A percentile compares a stretch with the other conserved stretches of the same genome.
These are phyloP conservation scores for Bipolaris cookei DNA, from an alignment of 2,329 filamentous ascomycete species.

Conservation along the genomic window DNA sequence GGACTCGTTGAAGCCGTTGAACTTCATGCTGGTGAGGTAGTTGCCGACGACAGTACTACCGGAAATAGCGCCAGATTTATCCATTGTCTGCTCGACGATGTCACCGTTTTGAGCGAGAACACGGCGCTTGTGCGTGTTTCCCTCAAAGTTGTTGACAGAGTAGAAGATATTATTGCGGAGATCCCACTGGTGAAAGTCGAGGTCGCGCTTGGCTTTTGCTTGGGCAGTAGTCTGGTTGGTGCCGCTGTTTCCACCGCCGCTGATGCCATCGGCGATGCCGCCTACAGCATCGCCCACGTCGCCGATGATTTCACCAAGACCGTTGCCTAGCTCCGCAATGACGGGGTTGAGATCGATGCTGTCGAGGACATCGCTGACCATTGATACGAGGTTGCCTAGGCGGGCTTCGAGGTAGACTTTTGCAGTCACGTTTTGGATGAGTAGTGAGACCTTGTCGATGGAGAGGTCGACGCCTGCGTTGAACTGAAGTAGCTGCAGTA, in stretches of 20 bases:
- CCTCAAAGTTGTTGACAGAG: constrained; percentile 65
- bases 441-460: constrained; percentile 63
- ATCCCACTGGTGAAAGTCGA: constrained; percentile 53
- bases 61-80: constrained; percentile 60
- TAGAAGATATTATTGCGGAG: constrained; percentile 65
- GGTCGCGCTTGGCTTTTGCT: constrained; percentile 33
- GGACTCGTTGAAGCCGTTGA: constrained; percentile 58
- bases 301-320: constrained; percentile 58
- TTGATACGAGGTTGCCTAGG: constrained; percentile 64
- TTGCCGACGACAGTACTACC: constrained; percentile 55
- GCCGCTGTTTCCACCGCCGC: constrained; percentile 4
- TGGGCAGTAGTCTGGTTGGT: constrained; percentile 16
- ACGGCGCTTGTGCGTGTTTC: constrained; percentile 61
- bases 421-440: constrained; percentile 65
- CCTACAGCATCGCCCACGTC: constrained; percentile 36
- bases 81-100: constrained; percentile 61
- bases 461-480: constrained; percentile 66
- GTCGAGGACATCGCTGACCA: constrained; percentile 64
- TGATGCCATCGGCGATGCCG: constrained; percentile 30
- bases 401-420: constrained; percentile 66
- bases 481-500: constrained; percentile 64
- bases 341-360: constrained; percentile 68
- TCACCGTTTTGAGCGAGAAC: constrained; percentile 62
- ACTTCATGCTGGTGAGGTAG: constrained; percentile 61
- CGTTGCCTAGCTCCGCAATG: constrained; percentile 61